phyloP scores from a whole-genome alignment of 2,329 filamentous ascomycete species.

The Plectosphaerella sp. region DNA sequence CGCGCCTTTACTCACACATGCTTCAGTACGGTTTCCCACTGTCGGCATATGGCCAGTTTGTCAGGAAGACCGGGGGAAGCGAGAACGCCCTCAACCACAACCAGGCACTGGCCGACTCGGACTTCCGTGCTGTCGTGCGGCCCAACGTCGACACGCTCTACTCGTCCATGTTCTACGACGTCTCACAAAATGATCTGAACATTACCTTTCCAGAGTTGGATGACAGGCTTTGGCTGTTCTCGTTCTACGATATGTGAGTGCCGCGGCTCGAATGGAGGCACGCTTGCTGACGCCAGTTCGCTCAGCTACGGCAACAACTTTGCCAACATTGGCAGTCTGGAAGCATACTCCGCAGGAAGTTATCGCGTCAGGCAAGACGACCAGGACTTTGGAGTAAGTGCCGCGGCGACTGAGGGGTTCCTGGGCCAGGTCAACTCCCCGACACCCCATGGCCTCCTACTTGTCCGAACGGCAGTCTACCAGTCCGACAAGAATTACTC shows the following conservation, averaged over 20 bases:
- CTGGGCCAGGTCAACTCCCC: slow-evolving; percentile 6
- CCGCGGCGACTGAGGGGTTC: not conserved
- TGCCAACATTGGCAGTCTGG: slow-evolving; percentile 17
- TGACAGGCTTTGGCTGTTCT: slow-evolving; percentile 18
- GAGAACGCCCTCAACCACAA: slow-evolving; percentile 1
- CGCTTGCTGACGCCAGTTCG: not conserved
- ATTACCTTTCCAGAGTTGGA: slow-evolving; percentile 17
- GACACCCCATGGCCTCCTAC: slow-evolving; percentile 6
- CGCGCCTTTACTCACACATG: no score
- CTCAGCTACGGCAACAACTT: slow-evolving; percentile 21
- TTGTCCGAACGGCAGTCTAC: slow-evolving; percentile 1
- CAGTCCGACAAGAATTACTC: not conserved
- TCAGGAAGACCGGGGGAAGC: not conserved
- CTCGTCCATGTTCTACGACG: slow-evolving; percentile 15
- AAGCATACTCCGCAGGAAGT: slow-evolving; percentile 12
- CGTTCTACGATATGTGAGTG: slow-evolving; percentile 22
- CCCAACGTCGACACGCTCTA: slow-evolving; percentile 24
- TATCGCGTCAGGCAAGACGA: slow-evolving; percentile 13
- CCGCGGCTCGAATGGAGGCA: not conserved
- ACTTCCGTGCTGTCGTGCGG: slow-evolving; percentile 7
- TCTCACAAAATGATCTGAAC: slow-evolving; percentile 18
- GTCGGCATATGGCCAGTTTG: not conserved
- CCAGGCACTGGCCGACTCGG: slow-evolving; percentile 2
- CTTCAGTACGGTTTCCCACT: not conserved
- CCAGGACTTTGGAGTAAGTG: slow-evolving; percentile 2